Evolutionary conservation across 1,139 yeast species (phyloP), one percentile per base, ranked within the genome.

Genomic region (Spathaspora jeffriesii): DNA sequence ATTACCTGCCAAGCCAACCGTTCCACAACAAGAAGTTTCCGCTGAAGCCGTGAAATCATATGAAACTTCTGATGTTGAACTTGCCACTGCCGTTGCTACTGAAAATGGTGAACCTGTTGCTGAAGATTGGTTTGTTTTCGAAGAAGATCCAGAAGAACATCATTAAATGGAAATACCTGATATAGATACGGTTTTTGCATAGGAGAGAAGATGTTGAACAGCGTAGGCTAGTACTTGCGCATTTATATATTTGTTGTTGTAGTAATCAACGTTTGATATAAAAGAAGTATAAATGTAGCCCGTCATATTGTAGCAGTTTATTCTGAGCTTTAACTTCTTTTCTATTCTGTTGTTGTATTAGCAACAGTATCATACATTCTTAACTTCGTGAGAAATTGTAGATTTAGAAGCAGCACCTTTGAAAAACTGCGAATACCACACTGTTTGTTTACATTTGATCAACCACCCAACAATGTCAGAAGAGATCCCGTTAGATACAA

Each of bases 101-200:
- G 51, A 44, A 31, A 71, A 73, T 42, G 72, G 76, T 52, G 74
- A 76, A 48, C 73, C 77, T 49, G 73, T 74, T 49, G 79, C 79
- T 60, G 96, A 87, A 70, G 92, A 88, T 75, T 85, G 91, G 91
- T 82, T 85, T 60, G 92, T 85, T 51, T 85, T 85, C 71, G 93
- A 81, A 73, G 92, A 85, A 73, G 61, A 45, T 34, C 88, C 83
- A 54, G 89, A 82, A 63, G 92, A 82, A 62, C 80, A 78, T 63
- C 55, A 54, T 42, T 51, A 53, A 31, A 39, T 25, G 15, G 5
- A 15, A 15, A 11, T 6, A 11, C 14, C 14, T 31, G 21, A 8
- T 30, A 30, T 30, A 30, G 34, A 30, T 11, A 14, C 3, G 34
- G 17, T 4, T 28, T 15, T 17, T 34, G 38, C 38, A 34, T 34